Evolutionary conservation across 1,284 basidiomycete species (phyloP), one percentile per base, ranked within the genome.

Genomic region (Ceratobasidium theobromae): DNA sequence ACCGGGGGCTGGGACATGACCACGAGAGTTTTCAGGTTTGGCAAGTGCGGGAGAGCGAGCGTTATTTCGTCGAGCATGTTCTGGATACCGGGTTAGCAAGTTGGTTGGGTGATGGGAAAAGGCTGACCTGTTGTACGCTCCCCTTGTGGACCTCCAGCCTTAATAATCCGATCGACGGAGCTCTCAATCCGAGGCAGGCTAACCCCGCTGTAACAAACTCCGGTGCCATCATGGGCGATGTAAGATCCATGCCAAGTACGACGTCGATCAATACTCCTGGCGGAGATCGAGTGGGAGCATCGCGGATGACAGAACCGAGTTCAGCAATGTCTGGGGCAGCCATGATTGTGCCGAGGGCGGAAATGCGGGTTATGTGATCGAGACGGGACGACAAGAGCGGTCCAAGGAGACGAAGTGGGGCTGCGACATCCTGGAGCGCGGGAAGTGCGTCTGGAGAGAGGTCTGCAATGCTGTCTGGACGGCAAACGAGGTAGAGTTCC

Each of bases 361-460:
- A 40, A 33, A 51, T 35, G 8, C 45, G 43, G 11, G n/a, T 33
- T 6, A 62, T 3, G 25, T 25, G 46, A 16, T 21, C 30, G n/a
- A 64, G 40, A 4, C 55, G 55, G 4, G 40, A 12, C 11, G 25
- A 27, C 4, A 64, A 1, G 3, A 60, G n/a, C 21, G 9, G 21
- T 14, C 14, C 21, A 21, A 64, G 58, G 3, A 40, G 9, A 2
- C 11, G 1, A 16, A 30, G 1, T 25, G 60, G 49, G 33, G 38
- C 60, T 1, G 48, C 38, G 6, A 64, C 25, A 23, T 64, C 35
- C 1, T 27, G 33, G 3, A 64, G 48, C 2, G 27, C 60, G 12
- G 60, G 60, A 4, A 64, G 38, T 12, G 49, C 60, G 35, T 25
- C 33, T 4, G 60, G 60, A 11, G 33, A 8, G 27, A 64, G 60